A percentile compares a stretch with the other conserved stretches of the same genome.
Evolutionary conservation across 495 filamentous ascomycete species (phyloP).

Genomic region (Lophiotrema nucula): DNA sequence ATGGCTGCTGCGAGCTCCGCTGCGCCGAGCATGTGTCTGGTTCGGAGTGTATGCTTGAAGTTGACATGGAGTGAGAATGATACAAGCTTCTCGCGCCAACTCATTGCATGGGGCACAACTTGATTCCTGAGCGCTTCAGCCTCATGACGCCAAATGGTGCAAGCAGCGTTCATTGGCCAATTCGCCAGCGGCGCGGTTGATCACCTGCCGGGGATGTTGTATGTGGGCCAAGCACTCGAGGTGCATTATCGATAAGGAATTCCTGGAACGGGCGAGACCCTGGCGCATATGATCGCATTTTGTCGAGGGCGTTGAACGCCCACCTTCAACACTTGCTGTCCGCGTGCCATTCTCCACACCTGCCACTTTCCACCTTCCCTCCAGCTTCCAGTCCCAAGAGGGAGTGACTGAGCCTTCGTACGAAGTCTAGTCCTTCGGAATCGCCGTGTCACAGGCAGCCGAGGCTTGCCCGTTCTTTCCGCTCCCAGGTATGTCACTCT

Average conservation of each 20-base stretch:
- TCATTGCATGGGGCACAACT: no score
- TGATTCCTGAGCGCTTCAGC: no score
- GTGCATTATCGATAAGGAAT: conserved; percentile 28
- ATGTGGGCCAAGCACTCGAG: no score
- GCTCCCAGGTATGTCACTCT: neutral
- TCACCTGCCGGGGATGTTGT: no score
- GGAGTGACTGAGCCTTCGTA: neutral
- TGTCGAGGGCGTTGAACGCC: neutral
- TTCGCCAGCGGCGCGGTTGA: conserved; percentile 3
- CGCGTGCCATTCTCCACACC: neutral
- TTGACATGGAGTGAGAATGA: no score
- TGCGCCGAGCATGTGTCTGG: no score
- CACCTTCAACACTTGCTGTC: conserved; percentile 6
- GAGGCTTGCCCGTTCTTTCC: conserved; percentile 4
- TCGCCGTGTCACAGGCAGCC: conserved; percentile 26
- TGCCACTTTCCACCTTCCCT: neutral
- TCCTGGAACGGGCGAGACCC: conserved; percentile 1
- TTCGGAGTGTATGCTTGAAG: no score
- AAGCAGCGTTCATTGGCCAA: conserved; percentile 17
- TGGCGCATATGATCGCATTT: conserved; percentile 24
- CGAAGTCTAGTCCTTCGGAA: neutral
- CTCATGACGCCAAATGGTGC: no score
- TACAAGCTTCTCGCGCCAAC: no score
- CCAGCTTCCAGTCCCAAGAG: neutral
- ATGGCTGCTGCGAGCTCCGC: no score